phyloP scores from a whole-genome alignment of 225 moss, liverwort and hornwort species.

The Pseudisothecium myosuroides region DNA sequence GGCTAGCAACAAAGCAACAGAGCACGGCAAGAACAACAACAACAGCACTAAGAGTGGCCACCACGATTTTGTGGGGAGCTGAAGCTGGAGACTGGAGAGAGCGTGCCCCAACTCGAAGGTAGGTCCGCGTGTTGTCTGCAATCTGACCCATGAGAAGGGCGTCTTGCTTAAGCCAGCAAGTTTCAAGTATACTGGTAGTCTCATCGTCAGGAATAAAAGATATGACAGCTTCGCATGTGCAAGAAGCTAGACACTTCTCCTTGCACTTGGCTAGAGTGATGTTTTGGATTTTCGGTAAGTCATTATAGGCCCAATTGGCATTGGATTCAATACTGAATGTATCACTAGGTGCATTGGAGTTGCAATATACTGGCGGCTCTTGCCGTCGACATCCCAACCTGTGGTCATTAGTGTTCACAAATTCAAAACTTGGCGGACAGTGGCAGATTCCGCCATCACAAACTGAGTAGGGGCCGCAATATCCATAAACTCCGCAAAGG shows the following conservation, averaged over 20 bases:
- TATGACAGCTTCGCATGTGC: not conserved
- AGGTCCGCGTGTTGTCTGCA: fast-evolving
- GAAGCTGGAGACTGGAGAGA: not conserved
- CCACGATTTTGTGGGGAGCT: too few relatives aligned
- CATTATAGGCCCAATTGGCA: fast-evolving
- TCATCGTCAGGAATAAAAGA: not conserved
- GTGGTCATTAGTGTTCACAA: not conserved
- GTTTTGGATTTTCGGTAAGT: fast-evolving
- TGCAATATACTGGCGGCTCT: not conserved
- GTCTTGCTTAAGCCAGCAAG: not conserved
- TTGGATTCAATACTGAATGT: not conserved
- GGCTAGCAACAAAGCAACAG: not conserved
- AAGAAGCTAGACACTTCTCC: not conserved
- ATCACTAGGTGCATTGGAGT: not conserved
- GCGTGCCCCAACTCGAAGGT: not conserved
- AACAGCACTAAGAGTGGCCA: not conserved
- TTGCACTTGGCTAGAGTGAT: not conserved
- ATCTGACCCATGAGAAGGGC: not conserved
- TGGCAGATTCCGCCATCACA: fast-evolving
- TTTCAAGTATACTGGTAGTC: fast-evolving
- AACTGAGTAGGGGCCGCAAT: not conserved
- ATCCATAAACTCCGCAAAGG: not conserved
- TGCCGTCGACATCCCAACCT: not conserved
- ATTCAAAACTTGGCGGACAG: not conserved
- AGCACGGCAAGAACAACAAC: not conserved